Percentiles rank a stretch among this genome's conserved stretches.
These are phyloP conservation scores for Scedosporium dehoogii DNA, from an alignment of 2,329 filamentous ascomycete genomes.

Conservation along the genomic window DNA sequence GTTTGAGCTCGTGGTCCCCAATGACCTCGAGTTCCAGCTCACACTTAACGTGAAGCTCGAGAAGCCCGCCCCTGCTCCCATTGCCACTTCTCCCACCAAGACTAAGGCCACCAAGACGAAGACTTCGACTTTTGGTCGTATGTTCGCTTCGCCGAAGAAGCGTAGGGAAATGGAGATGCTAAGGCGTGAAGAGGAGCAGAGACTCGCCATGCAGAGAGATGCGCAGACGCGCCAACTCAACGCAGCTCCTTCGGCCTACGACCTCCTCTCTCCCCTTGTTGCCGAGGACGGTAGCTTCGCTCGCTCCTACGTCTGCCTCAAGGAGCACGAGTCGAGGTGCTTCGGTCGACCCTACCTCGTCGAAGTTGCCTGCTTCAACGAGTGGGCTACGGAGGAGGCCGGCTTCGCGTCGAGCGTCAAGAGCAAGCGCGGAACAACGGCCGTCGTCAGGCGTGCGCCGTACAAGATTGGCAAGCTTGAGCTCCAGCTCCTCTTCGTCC, in stretches of 20 bases:
- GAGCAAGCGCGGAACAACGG: slow-evolving; percentile 72
- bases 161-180: slow-evolving; percentile 86
- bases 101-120: slow-evolving; percentile 60
- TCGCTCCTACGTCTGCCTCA: slow-evolving; percentile 84
- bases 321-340: slow-evolving; percentile 80
- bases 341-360: slow-evolving; percentile 82
- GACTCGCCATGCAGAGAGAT: slow-evolving; percentile 53
- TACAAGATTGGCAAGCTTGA: slow-evolving; percentile 95
- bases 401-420: slow-evolving; percentile 76
- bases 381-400: slow-evolving; percentile 88
- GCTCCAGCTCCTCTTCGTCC: slow-evolving; percentile 88
- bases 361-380: slow-evolving; percentile 93
- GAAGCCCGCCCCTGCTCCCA: slow-evolving; percentile 55
- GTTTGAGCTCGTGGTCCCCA: slow-evolving; percentile 93
- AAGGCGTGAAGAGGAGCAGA: slow-evolving; percentile 74
- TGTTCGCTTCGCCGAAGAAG: slow-evolving; percentile 93
- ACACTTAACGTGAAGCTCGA: slow-evolving; percentile 93
- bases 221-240: slow-evolving; percentile 53
- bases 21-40: slow-evolving; percentile 97
- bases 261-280: slow-evolving; percentile 76
- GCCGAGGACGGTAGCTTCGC: slow-evolving; percentile 91
- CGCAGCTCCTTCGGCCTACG: slow-evolving; percentile 65
- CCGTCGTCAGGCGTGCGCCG: slow-evolving; percentile 73
- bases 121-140: slow-evolving; percentile 79
- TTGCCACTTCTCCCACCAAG: slow-evolving; percentile 38